Evolutionary conservation across 139 green algal species (phyloP), one percentile per base, ranked within the genome.

Genomic region (Coccomyxa sp.): DNA sequence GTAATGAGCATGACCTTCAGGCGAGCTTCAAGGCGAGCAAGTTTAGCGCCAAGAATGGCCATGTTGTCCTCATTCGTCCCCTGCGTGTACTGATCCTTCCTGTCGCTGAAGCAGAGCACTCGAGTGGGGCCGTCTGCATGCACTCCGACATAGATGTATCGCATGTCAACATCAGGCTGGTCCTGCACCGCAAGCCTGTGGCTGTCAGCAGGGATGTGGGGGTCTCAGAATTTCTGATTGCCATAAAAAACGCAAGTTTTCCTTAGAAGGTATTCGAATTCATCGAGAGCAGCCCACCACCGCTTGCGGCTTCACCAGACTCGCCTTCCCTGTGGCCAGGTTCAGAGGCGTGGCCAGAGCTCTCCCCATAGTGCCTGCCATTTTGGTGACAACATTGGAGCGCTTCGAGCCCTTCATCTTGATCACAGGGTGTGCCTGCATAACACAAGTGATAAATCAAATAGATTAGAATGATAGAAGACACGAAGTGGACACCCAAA

Each of bases 41-140:
- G 81, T 30, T 78, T 71, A 0, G 25, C 67, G 3, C 66, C 77
- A 13, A 85, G 77, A 31, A 67, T n/a, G 25, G 81, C 75, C 57
- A 85, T 59, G 13, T 68, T 67, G 58, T 88, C 85, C 51, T 87
- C 87, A 58, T 82, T 82, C 38, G 78, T 84, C 18, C 84, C 84
- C 28, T 67, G 59, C 32, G 82, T 83, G 76, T 85, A 87, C 58
- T 86, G 30, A 71, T 89, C 85, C 30, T 63, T 68, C 28, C 58
- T 79, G 81, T 93, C 88, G n/a, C 79, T 87, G 79, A 93, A 93
- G 79, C 82, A 88, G 30, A 93, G 86, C 84, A 92, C 88, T 4
- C 90, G 82, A 31, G 88, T 92, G 25, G 86, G 81, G 0, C 88
- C 90, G 23, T 93, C 90, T 27, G 90, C 90, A 87, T 84, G 87